Base-by-base conservation (phyloP, 2,329 filamentous ascomycete species). In the Phialophora expanda region DNA sequence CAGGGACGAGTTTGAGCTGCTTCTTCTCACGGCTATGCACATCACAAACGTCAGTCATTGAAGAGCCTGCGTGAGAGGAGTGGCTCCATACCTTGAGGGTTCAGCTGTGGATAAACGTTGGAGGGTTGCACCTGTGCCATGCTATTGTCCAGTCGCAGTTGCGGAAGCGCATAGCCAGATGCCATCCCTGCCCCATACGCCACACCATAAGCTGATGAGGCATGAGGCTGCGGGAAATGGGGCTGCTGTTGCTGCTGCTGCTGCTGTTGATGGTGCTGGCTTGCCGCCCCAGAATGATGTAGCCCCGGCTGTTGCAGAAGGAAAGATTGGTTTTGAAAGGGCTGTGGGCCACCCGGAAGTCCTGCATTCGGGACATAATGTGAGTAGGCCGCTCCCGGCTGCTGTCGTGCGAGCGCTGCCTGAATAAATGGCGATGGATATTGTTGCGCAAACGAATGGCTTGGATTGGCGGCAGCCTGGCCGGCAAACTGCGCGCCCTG, bases 401-500 rank as follows among this genome's bases (percentile, higher is more conserved):
- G 68, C 20, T 68, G 67, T 41, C 58, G 58, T n/a, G 67, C 53
- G 7, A 62, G 71, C 55, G 59, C 24, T 14, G 55, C 58, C 60
- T 70, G 71, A 38, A 69, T 63, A 62, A 67, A 71, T 54, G 70
- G 69, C 41, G 67, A 51, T n/a, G 64, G 55, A 56, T 74, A 74
- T 46, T 73, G 73, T 44, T 69, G 68, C 38, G 61, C 32, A 57
- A 64, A 67, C 17, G 66, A 38, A 17, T 62, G 65, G 56, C 56
- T 65, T 38, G 65, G 67, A 54, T 68, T 67, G 26, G 66, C 24
- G 20, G 64, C 63, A 51, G 68, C 62, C 66, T 75, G 73, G 48
- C 70, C 68, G 38, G 72, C 63, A 70, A 73, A 75, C 38, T 70
- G 73, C 38, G 72, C 61, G 41, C 63, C 67, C 26, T 71, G 68